Percentiles rank a stretch among this genome's conserved stretches.
These are phyloP conservation scores for Aurinia saxatilis DNA, from an alignment of 345 rosid species.

Conservation along the genomic window DNA sequence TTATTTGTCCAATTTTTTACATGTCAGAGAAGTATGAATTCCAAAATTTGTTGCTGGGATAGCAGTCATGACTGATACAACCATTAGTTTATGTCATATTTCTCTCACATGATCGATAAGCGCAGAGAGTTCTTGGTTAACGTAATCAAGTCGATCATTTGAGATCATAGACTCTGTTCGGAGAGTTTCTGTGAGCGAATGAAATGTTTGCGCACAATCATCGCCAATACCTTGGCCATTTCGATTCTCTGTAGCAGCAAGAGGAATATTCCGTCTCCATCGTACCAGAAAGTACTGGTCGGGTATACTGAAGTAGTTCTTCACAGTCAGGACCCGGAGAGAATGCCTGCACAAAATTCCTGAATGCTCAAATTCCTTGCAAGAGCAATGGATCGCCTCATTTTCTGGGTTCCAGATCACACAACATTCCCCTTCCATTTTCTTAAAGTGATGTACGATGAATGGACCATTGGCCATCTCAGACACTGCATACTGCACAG, in stretches of 20 bases:
- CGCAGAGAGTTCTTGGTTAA: constrained; percentile 50
- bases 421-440: constrained; percentile 71
- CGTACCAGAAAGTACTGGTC: constrained; percentile 68
- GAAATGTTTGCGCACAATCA: constrained; percentile 55
- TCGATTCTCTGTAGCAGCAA: constrained; percentile 37
- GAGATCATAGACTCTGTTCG: constrained; percentile 58
- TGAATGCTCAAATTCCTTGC: constrained; percentile 84
- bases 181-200: constrained; percentile 58
- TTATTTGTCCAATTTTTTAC: too few species aligned
- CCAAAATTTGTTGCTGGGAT: not conserved
- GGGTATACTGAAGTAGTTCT: constrained; percentile 77
- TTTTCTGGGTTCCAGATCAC: constrained; percentile 69
- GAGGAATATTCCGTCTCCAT: constrained; percentile 60
- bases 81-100: constrained; percentile 32
- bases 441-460: constrained; percentile 67
- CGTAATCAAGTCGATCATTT: constrained; percentile 50
- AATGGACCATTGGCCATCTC: constrained; percentile 83
- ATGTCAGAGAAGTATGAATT: too few species aligned
- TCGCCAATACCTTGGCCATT: constrained; percentile 39
- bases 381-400: constrained; percentile 81
- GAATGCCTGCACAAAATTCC: constrained; percentile 82
- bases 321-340: constrained; percentile 56
- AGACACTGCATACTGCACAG: constrained; percentile 63
- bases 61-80: constrained; percentile 36
- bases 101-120: constrained; percentile 58